These are phyloP conservation scores for Spathaspora sp. DNA, from an alignment of 1,139 yeast genomes.

Conservation along the genomic window DNA sequence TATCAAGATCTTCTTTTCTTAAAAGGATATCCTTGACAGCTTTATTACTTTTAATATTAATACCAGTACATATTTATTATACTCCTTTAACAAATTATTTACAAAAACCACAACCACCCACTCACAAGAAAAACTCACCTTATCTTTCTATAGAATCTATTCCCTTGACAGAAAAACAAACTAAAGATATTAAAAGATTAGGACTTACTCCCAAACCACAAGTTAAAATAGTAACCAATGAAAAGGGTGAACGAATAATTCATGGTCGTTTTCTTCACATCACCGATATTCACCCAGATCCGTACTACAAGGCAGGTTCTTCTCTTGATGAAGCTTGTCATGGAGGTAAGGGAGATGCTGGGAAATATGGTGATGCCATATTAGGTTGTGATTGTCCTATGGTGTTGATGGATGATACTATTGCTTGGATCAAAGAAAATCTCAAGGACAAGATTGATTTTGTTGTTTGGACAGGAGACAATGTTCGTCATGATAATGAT, in stretches of 20 bases:
- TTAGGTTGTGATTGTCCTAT: conserved; percentile 74
- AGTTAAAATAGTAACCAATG: conserved; percentile 23
- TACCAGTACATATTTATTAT: conserved; percentile 3
- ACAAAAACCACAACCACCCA: background rate
- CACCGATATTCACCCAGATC: conserved; percentile 86
- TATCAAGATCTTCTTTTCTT: conserved; percentile 2
- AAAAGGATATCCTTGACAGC: conserved; percentile 3
- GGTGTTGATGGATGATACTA: conserved; percentile 58
- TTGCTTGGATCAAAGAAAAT: conserved; percentile 63
- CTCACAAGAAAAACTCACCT: conserved; percentile 1
- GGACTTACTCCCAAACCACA: conserved; percentile 35
- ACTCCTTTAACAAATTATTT: background rate
- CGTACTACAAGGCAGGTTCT: conserved; percentile 57
- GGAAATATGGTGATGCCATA: conserved; percentile 73
- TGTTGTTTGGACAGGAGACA: conserved; percentile 90
- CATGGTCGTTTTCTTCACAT: conserved; percentile 82
- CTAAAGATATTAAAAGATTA: conserved; percentile 12
- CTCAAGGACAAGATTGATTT: conserved; percentile 77
- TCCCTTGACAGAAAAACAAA: conserved; percentile 10
- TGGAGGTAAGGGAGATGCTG: conserved; percentile 50
- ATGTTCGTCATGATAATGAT: conserved; percentile 83
- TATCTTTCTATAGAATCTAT: conserved; percentile 8
- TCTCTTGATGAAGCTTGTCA: conserved; percentile 58
- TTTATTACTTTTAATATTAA: conserved; percentile 2
- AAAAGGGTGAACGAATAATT: conserved; percentile 27